Conservation (phyloP, 768 basidiomycete genomes). For the Suillus subluteus region DNA sequence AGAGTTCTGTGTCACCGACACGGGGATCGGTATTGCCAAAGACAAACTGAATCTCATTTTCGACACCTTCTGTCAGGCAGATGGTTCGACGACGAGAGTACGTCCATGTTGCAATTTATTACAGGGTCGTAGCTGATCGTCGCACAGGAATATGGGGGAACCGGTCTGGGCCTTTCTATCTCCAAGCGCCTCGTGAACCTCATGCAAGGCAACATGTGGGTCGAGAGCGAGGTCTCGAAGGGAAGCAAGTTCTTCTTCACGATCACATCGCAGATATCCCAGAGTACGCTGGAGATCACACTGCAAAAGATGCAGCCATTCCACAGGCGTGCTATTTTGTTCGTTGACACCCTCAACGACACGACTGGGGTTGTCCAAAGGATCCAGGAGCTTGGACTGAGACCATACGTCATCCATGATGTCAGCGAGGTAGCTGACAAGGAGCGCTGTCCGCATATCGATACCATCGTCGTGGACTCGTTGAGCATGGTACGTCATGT, state of each 20-base stretch:
- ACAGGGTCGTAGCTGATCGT: slow-evolving; percentile 1
- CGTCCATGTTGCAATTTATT: slow-evolving; percentile 31
- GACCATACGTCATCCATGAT: slow-evolving; percentile 74
- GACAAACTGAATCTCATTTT: slow-evolving; percentile 98
- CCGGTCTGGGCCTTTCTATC: slow-evolving; percentile 94
- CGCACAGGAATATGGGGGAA: slow-evolving; percentile 91
- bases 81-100: slow-evolving; percentile 95
- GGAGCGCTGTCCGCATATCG: slow-evolving; percentile 84
- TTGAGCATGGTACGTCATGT: slow-evolving; percentile 68
- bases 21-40: slow-evolving; percentile 97
- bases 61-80: slow-evolving; percentile 98
- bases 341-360: slow-evolving; percentile 85
- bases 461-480: slow-evolving; percentile 95
- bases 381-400: slow-evolving; percentile 79
- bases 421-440: slow-evolving; percentile 84
- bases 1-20: slow-evolving; percentile 97
- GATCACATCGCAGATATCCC: slow-evolving; percentile 83
- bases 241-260: slow-evolving; percentile 98
- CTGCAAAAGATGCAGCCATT: slow-evolving; percentile 85
- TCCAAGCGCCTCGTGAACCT: slow-evolving; percentile 96
- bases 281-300: slow-evolving; percentile 72
- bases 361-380: slow-evolving; percentile 73
- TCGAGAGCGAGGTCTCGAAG: slow-evolving; percentile 90
- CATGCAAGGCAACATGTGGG: slow-evolving; percentile 99
- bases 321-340: slow-evolving; percentile 85